Conservation (phyloP, 371 early-diverging fungal genomes). For the Mucor sp. region DNA sequence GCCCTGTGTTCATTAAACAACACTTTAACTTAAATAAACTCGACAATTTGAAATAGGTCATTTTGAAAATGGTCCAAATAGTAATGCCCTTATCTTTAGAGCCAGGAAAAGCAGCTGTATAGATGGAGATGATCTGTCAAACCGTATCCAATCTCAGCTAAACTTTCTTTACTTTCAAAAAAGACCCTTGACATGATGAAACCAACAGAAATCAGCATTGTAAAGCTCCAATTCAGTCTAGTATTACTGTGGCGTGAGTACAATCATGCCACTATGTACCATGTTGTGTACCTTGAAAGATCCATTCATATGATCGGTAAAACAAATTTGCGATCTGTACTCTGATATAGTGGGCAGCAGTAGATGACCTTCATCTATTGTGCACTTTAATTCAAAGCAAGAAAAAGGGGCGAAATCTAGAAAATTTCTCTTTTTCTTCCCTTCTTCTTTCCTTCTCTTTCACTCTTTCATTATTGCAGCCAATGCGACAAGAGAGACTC, state of each 20-base stretch:
- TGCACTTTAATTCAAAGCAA: neutral
- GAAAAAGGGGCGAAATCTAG: neutral
- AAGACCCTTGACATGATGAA: neutral
- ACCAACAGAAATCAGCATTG: neutral
- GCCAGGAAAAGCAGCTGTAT: no score
- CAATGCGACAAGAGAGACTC: neutral
- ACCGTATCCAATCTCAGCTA: neutral
- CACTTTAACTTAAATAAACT: no score
- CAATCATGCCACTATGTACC: neutral
- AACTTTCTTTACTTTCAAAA: neutral
- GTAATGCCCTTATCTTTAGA: no score
- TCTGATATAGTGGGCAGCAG: neutral
- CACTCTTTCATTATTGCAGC: neutral
- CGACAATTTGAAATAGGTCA: no score
- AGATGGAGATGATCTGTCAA: neutral
- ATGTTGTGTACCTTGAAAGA: neutral
- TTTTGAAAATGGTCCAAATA: no score
- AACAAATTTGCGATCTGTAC: neutral
- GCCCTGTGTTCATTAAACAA: no score
- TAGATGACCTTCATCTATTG: neutral
- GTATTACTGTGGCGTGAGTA: neutral
- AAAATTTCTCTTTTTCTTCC: neutral
- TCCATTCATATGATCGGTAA: neutral
- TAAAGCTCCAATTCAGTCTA: neutral
- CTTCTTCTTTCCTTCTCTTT: neutral